These are phyloP conservation scores for Penicillium coffeae DNA, from an alignment of 495 filamentous ascomycete species.

Conservation along the genomic window DNA sequence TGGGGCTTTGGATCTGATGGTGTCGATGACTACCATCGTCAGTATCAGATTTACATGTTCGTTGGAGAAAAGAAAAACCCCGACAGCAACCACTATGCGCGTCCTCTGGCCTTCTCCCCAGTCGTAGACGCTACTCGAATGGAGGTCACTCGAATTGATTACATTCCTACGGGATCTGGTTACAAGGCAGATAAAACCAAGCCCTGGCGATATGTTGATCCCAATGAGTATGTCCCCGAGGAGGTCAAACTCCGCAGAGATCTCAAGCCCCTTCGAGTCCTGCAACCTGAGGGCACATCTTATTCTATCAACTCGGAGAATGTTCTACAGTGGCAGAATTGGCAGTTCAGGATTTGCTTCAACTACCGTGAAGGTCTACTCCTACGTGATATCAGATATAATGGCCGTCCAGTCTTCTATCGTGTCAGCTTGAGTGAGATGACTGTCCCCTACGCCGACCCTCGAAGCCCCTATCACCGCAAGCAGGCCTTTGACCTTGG, in stretches of 20 bases:
- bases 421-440: constrained; percentile 69
- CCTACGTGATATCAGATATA: constrained; percentile 63
- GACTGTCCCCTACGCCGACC: constrained; percentile 63
- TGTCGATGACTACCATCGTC: not conserved
- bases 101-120: constrained; percentile 67
- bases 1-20: too few relatives aligned
- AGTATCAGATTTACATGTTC: constrained; percentile 31
- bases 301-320: constrained; percentile 49
- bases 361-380: constrained; percentile 60
- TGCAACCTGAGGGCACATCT: constrained; percentile 73
- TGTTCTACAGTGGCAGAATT: constrained; percentile 62
- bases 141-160: constrained; percentile 25
- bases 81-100: constrained; percentile 67
- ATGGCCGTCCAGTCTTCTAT: constrained; percentile 63
- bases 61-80: constrained; percentile 19
- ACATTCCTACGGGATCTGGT: constrained; percentile 28
- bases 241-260: too few relatives aligned
- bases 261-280: constrained; percentile 69
- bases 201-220: constrained; percentile 55
- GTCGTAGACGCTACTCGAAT: constrained; percentile 44
- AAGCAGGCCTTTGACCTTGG: constrained; percentile 70
- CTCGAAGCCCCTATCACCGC: constrained; percentile 59
- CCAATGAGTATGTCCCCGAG: constrained; percentile 29
- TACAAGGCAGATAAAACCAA: not conserved
- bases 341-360: constrained; percentile 61